Evolutionary conservation across 2,329 filamentous ascomycete genomes (phyloP), one percentile per base, ranked within the genome.

Genomic region (Clarireedia homoeocarpa): DNA sequence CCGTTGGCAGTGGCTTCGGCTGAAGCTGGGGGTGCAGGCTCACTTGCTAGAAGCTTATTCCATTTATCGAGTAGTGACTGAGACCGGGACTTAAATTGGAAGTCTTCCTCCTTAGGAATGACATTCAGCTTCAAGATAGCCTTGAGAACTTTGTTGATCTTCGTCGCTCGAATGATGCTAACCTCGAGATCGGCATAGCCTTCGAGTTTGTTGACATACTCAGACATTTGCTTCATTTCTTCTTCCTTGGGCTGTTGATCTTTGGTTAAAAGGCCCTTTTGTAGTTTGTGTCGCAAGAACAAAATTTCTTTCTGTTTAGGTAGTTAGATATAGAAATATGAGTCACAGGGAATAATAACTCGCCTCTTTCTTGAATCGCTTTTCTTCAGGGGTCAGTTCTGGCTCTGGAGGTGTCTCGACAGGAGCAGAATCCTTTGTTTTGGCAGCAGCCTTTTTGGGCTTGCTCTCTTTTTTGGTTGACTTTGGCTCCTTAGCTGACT

Each of bases 61-160:
- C 94, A 99, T 71, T 86, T 88, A 62, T 86, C 84, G n/a, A 97
- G 77, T 48, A 99, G 78, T 5, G 80, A 77, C 62, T 88, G 80
- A 38, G 90, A 91, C 51, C 94, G 86, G 62, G 84, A 77, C 75
- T 94, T 95, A 81, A 99, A 96, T 55, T 88, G 76, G 71, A 86
- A 95, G 63, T 95, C 88, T 38, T 91, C 88, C 62, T 99, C 94
- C 59, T 85, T 86, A 5, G 91, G 91, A 63, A 99, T 95, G 3
- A 79, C 79, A 36, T 45, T 45, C 7, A 99, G 78, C 76, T 96
- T 96, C 66, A 96, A 77, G 63, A 99, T 94, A 4, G 87, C 91
- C 75, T 95, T 96, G 56, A 99, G 80, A 10, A 99, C 92, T 76
- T 99, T 99, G 82, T 97, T 92, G 73, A 99, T 96, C 79, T 97